Evolutionary conservation across 2,329 filamentous ascomycete species (phyloP).

Genomic region (Dactylonectria estremocensis): DNA sequence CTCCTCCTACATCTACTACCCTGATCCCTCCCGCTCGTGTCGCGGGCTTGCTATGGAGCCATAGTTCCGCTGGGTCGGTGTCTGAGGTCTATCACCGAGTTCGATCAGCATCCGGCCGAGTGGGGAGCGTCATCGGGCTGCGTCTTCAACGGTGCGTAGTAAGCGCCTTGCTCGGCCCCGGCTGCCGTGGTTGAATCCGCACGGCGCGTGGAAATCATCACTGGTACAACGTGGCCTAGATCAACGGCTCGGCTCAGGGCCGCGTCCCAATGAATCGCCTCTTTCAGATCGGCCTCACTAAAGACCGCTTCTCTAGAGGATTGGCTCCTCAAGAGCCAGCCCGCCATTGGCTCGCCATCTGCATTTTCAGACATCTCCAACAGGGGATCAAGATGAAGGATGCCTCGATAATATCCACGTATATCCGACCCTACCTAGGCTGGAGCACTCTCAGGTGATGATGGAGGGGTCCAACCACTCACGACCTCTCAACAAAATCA

Average conservation of each 20-base stretch:
- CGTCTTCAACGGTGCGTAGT: background rate
- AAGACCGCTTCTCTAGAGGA: conserved; percentile 7
- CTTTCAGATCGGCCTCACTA: too few species aligned
- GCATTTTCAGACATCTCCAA: conserved; percentile 25
- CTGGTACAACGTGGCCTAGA: conserved; percentile 2
- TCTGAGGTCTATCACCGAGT: background rate
- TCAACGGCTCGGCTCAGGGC: background rate
- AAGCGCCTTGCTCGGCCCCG: conserved; percentile 2
- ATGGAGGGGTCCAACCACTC: conserved; percentile 28
- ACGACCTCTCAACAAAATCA: conserved; percentile 22
- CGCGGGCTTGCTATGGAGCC: conserved; percentile 27
- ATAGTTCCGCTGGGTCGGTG: conserved; percentile 7
- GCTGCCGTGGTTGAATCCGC: conserved; percentile 6
- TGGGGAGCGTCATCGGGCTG: conserved; percentile 23
- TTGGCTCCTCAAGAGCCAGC: conserved; percentile 1
- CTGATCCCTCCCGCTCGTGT: conserved; percentile 20
- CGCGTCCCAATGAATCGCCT: too few species aligned
- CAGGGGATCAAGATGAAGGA: conserved; percentile 33
- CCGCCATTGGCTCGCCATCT: conserved; percentile 20
- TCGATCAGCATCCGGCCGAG: conserved; percentile 32
- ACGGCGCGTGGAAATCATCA: background rate
- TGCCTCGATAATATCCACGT: conserved; percentile 37
- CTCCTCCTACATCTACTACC: conserved; percentile 3
- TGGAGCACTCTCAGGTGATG: conserved; percentile 37
- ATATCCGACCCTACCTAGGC: conserved; percentile 31